Evolutionary conservation across 1,139 yeast species (phyloP), one percentile per base, ranked within the genome.

Genomic region (Candida sp.): DNA sequence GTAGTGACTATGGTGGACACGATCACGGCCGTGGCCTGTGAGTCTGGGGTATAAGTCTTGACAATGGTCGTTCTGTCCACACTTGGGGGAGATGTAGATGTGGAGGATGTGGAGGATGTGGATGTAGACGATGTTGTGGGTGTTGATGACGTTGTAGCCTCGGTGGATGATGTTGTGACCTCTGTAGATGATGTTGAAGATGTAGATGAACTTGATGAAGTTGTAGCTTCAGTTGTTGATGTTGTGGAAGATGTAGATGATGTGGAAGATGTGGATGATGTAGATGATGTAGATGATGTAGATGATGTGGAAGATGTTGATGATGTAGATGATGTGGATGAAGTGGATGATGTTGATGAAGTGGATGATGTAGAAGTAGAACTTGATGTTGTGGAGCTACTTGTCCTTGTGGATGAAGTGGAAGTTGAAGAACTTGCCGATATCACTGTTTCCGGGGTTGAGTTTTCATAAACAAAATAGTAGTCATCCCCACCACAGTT

Each of bases 401-500:
- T 9, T 9, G 33, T 30, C 19, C 19, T 8, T 5, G 5, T 30
- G 6, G 53, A 19, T 2, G 54, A 27, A 27, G 56, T 44, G n/a
- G 54, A 23, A 4, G 52, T 33, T 4, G 52, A 41, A 5, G 53
- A 35, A 6, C 50, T 41, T 19, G 54, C 52, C 19, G 39, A n/a
- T 27, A 23, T 27, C 21, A 30, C 34, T 4, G 34, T 27, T 15
- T 53, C 61, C 37, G 53, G 64, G 15, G 59, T 62, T 29, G 53
- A 41, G 50, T 74, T 70, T 12, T 58, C 54, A 50, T 72, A 82
- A 8, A 84, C 79, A 41, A 76, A 66, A 52, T 75, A 73, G 50
- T 74, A 77, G 22, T 61, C 62, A 36, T 52, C 38, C n/a, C 88
- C 88, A 53, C 93, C 93, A 63, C 93, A 85, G 21, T 60, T 70